These are phyloP conservation scores for Cladosporium sp. DNA, from an alignment of 2,329 filamentous ascomycete genomes.

Conservation along the genomic window DNA sequence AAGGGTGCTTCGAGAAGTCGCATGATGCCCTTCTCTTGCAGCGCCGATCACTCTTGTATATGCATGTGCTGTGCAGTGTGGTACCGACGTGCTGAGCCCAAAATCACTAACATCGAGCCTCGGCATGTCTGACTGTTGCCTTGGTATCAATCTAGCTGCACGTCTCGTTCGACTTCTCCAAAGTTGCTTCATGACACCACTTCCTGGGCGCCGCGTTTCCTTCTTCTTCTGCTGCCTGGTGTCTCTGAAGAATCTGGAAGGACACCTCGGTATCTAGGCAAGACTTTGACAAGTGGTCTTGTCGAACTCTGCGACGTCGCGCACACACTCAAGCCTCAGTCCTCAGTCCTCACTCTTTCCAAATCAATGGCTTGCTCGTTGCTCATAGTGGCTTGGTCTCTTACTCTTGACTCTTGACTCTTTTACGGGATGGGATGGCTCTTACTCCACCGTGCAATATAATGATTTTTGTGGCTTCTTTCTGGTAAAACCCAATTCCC, in stretches of 20 bases:
- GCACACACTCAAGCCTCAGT: no score
- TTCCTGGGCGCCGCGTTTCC: no score
- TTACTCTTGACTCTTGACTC: constrained; percentile 15
- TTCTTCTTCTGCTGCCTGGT: no score
- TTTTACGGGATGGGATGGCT: constrained; percentile 11
- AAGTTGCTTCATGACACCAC: no score
- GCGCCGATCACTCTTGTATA: background rate
- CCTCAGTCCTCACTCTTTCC: no score
- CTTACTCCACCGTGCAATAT: constrained; percentile 11
- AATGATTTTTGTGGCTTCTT: constrained; percentile 26
- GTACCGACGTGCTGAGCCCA: background rate
- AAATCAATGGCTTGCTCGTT: background rate
- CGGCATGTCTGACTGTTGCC: constrained; percentile 2
- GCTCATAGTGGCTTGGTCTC: constrained; percentile 1
- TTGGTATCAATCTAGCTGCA: background rate
- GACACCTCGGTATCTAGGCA: no score
- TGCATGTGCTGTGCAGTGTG: background rate
- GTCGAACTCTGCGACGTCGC: no score
- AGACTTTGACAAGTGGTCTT: no score
- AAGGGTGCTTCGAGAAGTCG: constrained; percentile 5
- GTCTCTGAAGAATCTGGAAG: no score
- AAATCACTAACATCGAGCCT: background rate
- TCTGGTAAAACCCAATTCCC: constrained; percentile 14
- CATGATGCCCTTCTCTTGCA: constrained; percentile 11
- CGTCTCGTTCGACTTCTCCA: no score